Evolutionary conservation across 371 early-diverging fungal species (phyloP), one percentile per base, ranked within the genome.

Genomic region (Mortierella sp.): DNA sequence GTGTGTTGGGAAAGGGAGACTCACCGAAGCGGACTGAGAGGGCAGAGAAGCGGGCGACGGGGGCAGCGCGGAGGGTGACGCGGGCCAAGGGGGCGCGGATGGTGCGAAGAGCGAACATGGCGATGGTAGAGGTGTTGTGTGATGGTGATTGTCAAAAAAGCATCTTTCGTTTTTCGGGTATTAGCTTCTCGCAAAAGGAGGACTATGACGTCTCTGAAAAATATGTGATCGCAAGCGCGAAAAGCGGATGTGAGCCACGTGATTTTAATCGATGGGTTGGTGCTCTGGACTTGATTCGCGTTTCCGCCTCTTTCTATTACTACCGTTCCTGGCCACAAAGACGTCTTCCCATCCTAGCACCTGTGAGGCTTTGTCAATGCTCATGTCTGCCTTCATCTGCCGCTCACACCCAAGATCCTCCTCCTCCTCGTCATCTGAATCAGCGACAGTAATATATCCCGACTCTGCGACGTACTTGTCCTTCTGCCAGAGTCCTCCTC

Each of bases 31-130:
- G 85, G 78, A 80, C 80, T 73, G 85, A 80, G 78, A 80, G 72
- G 76, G 85, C 85, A 73, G 85, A 84, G 81, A 84, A 84, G 78
- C 85, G 85, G 69, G 85, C 85, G 34, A 75, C 73, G 67, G 85
- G 81, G 55, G 85, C 73, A 61, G 85, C 61, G 78, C 80, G 81
- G 64, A 80, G 53, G 72, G 81, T 31, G 74, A 69, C 81, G 78
- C 85, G 85, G 40, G 73, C 78, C 81, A 84, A 81, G 54, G 85
- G 85, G 64, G 81, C 81, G 53, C 85, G 85, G 61, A 84, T 46
- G 72, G 85, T 71, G 71, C 85, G 85, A 54, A 83, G 72, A 76
- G 85, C 85, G 61, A 78, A 75, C 85, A 84, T 84, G 78, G 50
- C 76, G 81, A 50, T 69, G 61, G 76, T 61, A 31, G 31, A 14